A percentile compares a stretch with the other conserved stretches of the same genome.
phyloP scores from a whole-genome alignment of 352 stramenopile species.

The Plasmopara viticola region DNA sequence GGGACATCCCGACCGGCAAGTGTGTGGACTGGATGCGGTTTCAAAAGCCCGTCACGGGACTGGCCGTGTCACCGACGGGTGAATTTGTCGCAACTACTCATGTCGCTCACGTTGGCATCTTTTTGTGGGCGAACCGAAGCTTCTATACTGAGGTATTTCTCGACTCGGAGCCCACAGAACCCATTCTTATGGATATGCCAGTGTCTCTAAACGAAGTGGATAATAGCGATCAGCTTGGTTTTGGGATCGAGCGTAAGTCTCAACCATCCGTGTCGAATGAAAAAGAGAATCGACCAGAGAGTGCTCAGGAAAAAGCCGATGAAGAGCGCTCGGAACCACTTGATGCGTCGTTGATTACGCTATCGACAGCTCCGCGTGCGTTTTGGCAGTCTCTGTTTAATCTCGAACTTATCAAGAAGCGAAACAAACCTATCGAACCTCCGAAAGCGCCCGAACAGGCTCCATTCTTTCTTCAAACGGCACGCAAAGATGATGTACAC shows the following conservation, averaged over 20 bases:
- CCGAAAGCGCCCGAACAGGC: conserved; percentile 91
- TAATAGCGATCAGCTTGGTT: conserved; percentile 54
- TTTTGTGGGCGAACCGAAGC: conserved; percentile 92
- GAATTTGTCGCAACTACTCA: conserved; percentile 96
- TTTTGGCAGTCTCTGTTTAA: conserved; percentile 90
- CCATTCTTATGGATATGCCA: conserved; percentile 89
- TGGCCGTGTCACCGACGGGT: conserved; percentile 91
- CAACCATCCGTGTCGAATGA: conserved; percentile 27
- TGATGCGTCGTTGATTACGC: conserved; percentile 57
- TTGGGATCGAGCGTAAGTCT: conserved; percentile 48
- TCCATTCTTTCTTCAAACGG: conserved; percentile 94
- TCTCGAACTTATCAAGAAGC: conserved; percentile 92
- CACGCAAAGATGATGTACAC: conserved; percentile 71
- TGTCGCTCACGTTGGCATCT: conserved; percentile 87
- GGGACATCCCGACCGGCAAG: conserved; percentile 92
- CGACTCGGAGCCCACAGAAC: conserved; percentile 60
- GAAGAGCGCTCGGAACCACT: conserved; percentile 43
- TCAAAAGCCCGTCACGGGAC: conserved; percentile 83
- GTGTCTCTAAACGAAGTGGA: conserved; percentile 82
- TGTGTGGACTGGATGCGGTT: conserved; percentile 95
- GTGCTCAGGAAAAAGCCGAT: conserved; percentile 32
- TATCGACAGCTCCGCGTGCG: conserved; percentile 70
- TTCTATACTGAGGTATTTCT: conserved; percentile 91
- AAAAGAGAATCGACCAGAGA: conserved; percentile 38
- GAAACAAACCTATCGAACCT: conserved; percentile 93